Evolutionary conservation across 106 monocot genomes (phyloP), one percentile per base, ranked within the genome.

Genomic region (Iris macrosiphon): DNA sequence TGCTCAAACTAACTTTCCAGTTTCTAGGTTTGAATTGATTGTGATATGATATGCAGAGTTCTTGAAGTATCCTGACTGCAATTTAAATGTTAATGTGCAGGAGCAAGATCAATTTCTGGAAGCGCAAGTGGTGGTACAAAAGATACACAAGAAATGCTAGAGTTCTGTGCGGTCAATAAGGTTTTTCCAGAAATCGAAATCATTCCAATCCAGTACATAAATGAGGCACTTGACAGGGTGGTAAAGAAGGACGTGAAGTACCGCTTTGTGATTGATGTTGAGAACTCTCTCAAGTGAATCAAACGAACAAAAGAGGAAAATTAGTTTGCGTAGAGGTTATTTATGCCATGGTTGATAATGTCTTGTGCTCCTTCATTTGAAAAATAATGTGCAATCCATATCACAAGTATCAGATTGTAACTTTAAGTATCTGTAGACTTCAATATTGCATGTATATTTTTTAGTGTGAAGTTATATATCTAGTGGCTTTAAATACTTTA

Each of bases 231-330:
- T 7, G 70, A 89, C 11, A 73, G 89, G 66, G 51, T 89, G 24
- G 50, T 75, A 4, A 77, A 80, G 2, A 73, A 57, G 13, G 89
- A 84, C 50, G 77, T 84, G 4, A 89, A 77, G 60, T 89, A 77
- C 45, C 72, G 84, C 0, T 89, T 89, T 40, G 84, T 89, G 13
- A 84, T 89, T 6, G 89, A 89, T 48, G 66, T 89, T n/a, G 71
- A 59, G 55, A 74, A 77, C 39, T 80, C 84, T 11, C 59, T 89
- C 26, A 76, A 74, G 53, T 74, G 56, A 78, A 19, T 44, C 20
- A 6, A 44, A 44, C 19, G 2, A 20, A 20, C n/a, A 18, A n/a
- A n/a, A n/a, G n/a, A n/a, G n/a, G n/a, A n/a, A n/a, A n/a, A n/a
- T n/a, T n/a, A n/a, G n/a, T n/a, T n/a, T n/a, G n/a, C n/a, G n/a